Percentiles rank a stretch among this genome's conserved stretches.
These are phyloP conservation scores for Pontederia paniculata DNA, from an alignment of 176 grass and related monocot species.

Conservation along the genomic window DNA sequence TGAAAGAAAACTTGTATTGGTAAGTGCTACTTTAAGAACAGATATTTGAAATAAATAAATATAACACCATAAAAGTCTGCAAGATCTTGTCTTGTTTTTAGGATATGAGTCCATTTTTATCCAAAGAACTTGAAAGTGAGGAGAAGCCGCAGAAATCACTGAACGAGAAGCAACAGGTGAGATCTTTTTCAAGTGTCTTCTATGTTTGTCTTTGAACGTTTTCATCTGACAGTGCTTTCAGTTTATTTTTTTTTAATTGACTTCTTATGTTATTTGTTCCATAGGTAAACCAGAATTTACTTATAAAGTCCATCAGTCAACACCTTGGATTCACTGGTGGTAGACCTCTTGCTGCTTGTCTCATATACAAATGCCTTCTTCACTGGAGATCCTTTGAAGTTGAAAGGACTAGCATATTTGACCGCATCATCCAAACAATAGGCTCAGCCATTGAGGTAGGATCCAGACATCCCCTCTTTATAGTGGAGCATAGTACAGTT, in stretches of 20 bases:
- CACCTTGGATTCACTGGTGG: constrained; percentile 11
- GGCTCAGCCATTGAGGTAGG: constrained; percentile 19
- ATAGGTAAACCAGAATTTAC: constrained; percentile 18
- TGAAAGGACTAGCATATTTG: constrained; percentile 23
- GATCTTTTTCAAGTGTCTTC: constrained; percentile 8
- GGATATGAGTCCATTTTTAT: constrained; percentile 10
- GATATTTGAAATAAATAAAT: constrained; percentile 3
- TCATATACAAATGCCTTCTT: constrained; percentile 26
- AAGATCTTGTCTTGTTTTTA: constrained; percentile 2
- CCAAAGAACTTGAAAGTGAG: constrained; percentile 46
- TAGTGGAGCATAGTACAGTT: constrained; percentile 2
- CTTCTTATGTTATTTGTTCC: constrained; percentile 7
- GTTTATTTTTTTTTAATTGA: constrained; percentile 22
- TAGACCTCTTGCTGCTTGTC: constrained; percentile 24
- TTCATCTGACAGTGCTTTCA: too few species aligned
- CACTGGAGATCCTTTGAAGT: constrained; percentile 29
- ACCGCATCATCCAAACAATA: constrained; percentile 24
- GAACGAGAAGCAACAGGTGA: constrained; percentile 67
- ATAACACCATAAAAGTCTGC: constrained; percentile 3
- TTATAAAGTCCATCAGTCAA: constrained; percentile 16
- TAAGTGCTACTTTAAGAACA: not conserved
- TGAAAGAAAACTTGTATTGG: constrained; percentile 13
- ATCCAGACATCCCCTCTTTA: not conserved
- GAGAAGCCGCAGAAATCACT: constrained; percentile 60
- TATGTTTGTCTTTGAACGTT: constrained; percentile 1